phyloP scores from a whole-genome alignment of 306 rosid genomes.

The Trifolium subterraneum region DNA sequence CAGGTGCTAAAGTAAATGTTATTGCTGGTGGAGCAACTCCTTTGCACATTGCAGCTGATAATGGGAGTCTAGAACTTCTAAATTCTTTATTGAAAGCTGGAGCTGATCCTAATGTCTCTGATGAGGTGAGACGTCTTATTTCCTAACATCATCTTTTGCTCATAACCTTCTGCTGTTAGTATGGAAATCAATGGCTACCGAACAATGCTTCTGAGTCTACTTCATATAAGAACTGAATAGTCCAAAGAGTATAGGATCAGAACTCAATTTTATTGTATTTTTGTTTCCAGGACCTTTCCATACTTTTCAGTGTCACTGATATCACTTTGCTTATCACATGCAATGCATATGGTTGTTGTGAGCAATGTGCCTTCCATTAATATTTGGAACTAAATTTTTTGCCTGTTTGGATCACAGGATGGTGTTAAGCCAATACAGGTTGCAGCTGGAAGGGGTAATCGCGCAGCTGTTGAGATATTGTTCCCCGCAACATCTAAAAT shows the following conservation, averaged over 20 bases:
- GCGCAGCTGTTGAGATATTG: conserved; percentile 68
- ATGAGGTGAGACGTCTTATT: conserved; percentile 63
- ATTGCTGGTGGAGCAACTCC: conserved; percentile 97
- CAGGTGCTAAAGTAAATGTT: conserved; percentile 85
- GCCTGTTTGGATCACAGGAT: conserved; percentile 67
- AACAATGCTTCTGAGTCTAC: neutral
- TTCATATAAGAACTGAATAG: conserved; percentile 15
- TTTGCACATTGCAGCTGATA: conserved; percentile 87
- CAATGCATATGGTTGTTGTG: conserved; percentile 24
- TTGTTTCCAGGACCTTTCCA: conserved; percentile 30
- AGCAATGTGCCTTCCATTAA: conserved; percentile 27
- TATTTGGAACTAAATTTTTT: conserved; percentile 16
- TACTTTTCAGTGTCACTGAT: conserved; percentile 26
- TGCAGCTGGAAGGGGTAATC: conserved; percentile 80
- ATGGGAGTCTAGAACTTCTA: conserved; percentile 67
- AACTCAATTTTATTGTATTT: conserved; percentile 12
- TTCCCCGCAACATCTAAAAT: conserved; percentile 78
- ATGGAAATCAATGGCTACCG: neutral
- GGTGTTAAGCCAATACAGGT: conserved; percentile 81
- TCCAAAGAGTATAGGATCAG: conserved; percentile 3
- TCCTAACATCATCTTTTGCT: conserved; percentile 18
- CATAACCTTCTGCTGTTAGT: neutral
- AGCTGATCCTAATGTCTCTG: conserved; percentile 77
- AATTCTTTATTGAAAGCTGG: conserved; percentile 80
- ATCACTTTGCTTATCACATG: conserved; percentile 26